Evolutionary conservation across 495 filamentous ascomycete genomes (phyloP).

Genomic region (Neurospora sp.): DNA sequence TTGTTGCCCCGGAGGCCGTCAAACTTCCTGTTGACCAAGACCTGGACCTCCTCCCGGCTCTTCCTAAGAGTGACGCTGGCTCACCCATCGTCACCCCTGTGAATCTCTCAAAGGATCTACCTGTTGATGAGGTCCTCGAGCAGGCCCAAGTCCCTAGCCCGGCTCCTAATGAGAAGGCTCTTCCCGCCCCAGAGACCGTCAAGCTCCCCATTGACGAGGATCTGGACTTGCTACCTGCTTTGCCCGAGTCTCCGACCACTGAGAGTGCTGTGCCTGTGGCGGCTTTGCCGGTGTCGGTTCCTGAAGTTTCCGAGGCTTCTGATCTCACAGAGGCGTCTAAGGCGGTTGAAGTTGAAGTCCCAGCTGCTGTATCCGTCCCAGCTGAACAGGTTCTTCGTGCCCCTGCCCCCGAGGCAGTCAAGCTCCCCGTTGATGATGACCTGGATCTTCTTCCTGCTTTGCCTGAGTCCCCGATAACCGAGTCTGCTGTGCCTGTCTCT

Average conservation of each 20-base stretch:
- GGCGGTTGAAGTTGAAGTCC: background rate
- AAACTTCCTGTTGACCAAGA: background rate
- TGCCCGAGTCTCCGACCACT: background rate
- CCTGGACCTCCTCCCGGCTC: background rate
- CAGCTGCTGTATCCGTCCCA: too few relatives aligned
- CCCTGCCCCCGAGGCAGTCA: background rate
- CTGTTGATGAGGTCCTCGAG: background rate
- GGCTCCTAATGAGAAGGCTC: background rate
- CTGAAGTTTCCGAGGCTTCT: background rate
- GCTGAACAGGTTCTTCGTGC: background rate
- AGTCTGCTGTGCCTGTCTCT: background rate
- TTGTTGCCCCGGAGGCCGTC: background rate
- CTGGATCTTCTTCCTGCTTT: background rate
- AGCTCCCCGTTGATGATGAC: background rate
- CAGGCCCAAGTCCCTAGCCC: background rate
- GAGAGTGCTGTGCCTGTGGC: background rate
- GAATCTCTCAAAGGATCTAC: background rate
- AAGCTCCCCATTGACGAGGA: background rate
- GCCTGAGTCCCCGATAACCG: background rate
- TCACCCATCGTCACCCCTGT: background rate
- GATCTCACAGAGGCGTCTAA: background rate
- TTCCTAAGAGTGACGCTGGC: background rate
- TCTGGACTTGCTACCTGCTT: background rate
- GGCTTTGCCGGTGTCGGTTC: background rate
- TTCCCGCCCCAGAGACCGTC: background rate